phyloP scores from a whole-genome alignment of 148 eudicot genomes.

The Silene conica region DNA sequence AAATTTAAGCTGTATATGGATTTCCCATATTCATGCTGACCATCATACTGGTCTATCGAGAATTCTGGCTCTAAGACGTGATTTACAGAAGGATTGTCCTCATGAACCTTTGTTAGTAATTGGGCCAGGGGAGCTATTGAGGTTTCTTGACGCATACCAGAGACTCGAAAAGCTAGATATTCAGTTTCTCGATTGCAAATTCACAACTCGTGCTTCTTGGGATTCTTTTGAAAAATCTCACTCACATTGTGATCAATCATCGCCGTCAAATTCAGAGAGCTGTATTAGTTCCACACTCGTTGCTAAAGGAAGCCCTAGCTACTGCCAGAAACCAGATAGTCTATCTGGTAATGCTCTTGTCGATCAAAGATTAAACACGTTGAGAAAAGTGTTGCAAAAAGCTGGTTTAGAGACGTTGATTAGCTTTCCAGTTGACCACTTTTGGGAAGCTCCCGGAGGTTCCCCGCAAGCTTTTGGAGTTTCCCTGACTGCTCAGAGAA shows the following conservation, averaged over 20 bases:
- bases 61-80: conserved; percentile 78
- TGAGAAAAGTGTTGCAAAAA: conserved; percentile 51
- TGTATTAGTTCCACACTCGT: conserved; percentile 45
- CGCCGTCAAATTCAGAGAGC: conserved; percentile 16
- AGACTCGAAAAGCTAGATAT: conserved; percentile 76
- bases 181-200: conserved; percentile 80
- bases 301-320: conserved; percentile 59
- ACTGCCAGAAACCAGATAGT: conserved; percentile 53
- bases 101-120: conserved; percentile 77
- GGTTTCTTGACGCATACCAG: conserved; percentile 74
- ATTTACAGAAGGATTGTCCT: conserved; percentile 53
- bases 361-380: conserved; percentile 33
- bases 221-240: conserved; percentile 35
- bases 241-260: conserved; percentile 19
- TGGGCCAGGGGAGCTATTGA: conserved; percentile 70
- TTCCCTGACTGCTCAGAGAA: conserved; percentile 49
- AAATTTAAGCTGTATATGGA: conserved; percentile 74
- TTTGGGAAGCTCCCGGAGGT: conserved; percentile 78
- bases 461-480: conserved; percentile 77
- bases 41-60: conserved; percentile 93
- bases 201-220: conserved; percentile 60
- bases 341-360: conserved; percentile 35
- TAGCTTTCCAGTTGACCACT: conserved; percentile 85
- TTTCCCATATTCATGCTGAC: conserved; percentile 96
- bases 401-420: conserved; percentile 61